Base-by-base conservation (phyloP, 192 early-diverging fungal genomes). In the Haplosporangium gracile region DNA sequence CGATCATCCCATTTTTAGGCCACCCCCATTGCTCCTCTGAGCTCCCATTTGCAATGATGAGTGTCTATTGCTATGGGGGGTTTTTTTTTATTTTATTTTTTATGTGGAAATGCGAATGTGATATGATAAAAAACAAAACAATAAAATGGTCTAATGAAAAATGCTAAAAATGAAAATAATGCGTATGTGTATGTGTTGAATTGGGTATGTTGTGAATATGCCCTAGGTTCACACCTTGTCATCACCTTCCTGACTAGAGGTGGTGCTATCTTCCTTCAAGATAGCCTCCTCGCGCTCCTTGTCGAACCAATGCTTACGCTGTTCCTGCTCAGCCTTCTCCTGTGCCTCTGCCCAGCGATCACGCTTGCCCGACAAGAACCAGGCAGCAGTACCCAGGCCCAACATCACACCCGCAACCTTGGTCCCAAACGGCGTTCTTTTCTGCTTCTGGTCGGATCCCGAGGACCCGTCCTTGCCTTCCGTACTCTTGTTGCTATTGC, bases 311-410 rank as follows among this genome's bases (percentile, higher is more conserved):
- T 45, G 71, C 15, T 72, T 45, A 72, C 71, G 71, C 26, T 45
- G 45, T 5, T 72, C 45, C 43, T 75, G 63, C 32, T 60, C 42
- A 20, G 76, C 65, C 40, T 69, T 60, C 29, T 68, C 76, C 20
- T 83, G 82, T 8, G 60, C 70, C 32, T 63, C 60, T 6, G 45
- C 53, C 55, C 74, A 39, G 0, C 83, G 83, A 20, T 85, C 78
- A 24, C 83, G 83, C 49, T 85, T 85, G 69, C 83, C 83, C 5
- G 83, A 76, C 22, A 85, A 20, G 71, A 85, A 85, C 83, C 83
- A 85, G 6, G 83, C 71, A 29, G 77, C 78, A 38, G 77, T 73
- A 11, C 78, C 83, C 4, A 85, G 8, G 16, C 83, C 83, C 36
- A 80, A 9, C 2, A 53, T 57, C 11, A 70, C 39, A 0, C 74